These are phyloP conservation scores for Hymenoscyphus scutula DNA, from an alignment of 2,329 filamentous ascomycete genomes.

Conservation along the genomic window DNA sequence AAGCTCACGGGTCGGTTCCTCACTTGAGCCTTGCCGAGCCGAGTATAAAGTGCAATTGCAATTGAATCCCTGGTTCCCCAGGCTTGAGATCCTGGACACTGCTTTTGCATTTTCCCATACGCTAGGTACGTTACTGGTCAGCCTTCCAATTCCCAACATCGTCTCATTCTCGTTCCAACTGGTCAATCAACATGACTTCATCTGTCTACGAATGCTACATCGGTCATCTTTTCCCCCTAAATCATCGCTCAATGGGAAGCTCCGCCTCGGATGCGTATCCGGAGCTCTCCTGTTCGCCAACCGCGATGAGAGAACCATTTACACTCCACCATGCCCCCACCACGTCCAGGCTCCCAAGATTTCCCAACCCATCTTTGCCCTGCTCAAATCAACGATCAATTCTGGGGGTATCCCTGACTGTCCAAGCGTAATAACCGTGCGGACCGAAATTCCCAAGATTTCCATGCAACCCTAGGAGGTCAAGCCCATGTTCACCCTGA, in stretches of 20 bases:
- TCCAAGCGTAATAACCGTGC: background rate
- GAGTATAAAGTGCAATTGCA: conserved; percentile 3
- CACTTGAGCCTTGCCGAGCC: background rate
- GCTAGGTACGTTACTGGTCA: too few relatives aligned
- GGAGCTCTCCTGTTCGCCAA: background rate
- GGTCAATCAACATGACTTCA: too few relatives aligned
- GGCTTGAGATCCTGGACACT: background rate
- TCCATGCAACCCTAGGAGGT: background rate
- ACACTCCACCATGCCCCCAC: background rate
- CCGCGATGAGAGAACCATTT: background rate
- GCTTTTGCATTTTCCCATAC: background rate
- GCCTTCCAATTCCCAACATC: too few relatives aligned
- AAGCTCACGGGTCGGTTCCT: background rate
- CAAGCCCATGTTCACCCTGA: background rate
- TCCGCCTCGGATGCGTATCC: background rate
- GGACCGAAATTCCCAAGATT: background rate
- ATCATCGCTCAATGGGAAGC: background rate
- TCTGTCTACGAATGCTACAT: too few relatives aligned
- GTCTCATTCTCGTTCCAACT: too few relatives aligned
- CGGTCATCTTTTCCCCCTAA: too few relatives aligned
- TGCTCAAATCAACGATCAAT: background rate
- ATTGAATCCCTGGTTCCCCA: background rate
- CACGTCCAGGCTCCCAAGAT: background rate
- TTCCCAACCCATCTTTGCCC: background rate
- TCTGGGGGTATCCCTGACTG: background rate